Conservation (phyloP, 805 yeast species). For the Candida easanensis region DNA sequence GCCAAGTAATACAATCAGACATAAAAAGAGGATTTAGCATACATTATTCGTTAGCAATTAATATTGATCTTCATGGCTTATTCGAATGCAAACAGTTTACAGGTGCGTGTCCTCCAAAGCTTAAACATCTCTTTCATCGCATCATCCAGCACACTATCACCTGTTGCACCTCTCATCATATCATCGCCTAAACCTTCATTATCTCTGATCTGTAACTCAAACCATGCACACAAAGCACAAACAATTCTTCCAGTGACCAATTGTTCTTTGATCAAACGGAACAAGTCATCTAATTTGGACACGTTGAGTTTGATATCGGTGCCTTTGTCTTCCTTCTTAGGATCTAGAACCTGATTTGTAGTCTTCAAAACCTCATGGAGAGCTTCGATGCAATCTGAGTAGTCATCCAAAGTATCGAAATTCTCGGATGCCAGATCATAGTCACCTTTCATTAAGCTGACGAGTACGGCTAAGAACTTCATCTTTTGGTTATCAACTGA, state of each 20-base stretch:
- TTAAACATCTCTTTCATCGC: conserved; percentile 10
- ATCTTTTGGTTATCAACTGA: conserved; percentile 13
- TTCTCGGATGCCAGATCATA: conserved; percentile 11
- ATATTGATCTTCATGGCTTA: conserved; percentile 7
- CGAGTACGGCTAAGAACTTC: conserved; percentile 19
- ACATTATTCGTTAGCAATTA: no score
- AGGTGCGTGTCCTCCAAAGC: conserved; percentile 27
- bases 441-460: conserved; percentile 27
- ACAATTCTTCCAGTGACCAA: conserved; percentile 34
- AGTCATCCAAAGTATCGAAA: conserved; percentile 10
- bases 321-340: conserved; percentile 11
- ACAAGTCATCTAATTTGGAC: conserved; percentile 22
- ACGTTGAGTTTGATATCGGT: conserved; percentile 3
- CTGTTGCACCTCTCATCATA: conserved; percentile 9
- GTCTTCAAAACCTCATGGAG: conserved; percentile 18
- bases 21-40: no score
- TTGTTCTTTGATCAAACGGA: conserved; percentile 25
- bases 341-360: conserved; percentile 26
- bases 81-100: conserved; percentile 35
- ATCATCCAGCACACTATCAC: no score
- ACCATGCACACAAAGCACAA: conserved; percentile 33
- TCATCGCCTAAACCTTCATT: conserved; percentile 11
- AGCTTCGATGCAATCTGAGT: not conserved
- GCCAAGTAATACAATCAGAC: no score
- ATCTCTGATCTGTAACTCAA: conserved; percentile 26